Evolutionary conservation across 768 basidiomycete genomes (phyloP), one percentile per base, ranked within the genome.

Genomic region (Rhizopogon vesiculosus): DNA sequence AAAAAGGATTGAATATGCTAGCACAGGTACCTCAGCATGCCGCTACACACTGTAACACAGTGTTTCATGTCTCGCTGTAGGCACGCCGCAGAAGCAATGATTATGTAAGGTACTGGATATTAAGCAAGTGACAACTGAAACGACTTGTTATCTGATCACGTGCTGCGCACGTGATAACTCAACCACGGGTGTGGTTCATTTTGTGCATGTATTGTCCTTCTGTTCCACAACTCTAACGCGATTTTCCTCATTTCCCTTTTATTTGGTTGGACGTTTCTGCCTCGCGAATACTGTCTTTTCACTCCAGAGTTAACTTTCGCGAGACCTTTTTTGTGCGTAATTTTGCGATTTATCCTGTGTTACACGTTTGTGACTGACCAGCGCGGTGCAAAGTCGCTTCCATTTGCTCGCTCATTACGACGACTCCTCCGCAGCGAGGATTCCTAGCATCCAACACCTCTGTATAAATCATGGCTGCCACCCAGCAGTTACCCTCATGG

Each of bases 401-500:
- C 66, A 69, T 61, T 69, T 65, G 13, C 60, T 69, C 62, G 25
- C 46, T 59, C 53, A 42, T 49, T 54, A n/a, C 49, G n/a, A 39
- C 40, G 51, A 40, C 58, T 56, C 19, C 41, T 45, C 42, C 44
- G 52, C 41, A 51, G 51, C 44, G 53, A 51, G 35, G 29, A 16
- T 57, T 19, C 22, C 38, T 45, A 41, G 16, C 54, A 58, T 49
- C 48, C 38, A 31, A 55, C 45, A 45, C 59, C 56, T 16, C 55
- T 49, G 59, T 53, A 42, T 60, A 44, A 33, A 49, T 39, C 35
- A 70, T 70, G 68, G 64, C 68, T 55, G 64, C 81, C 25, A 81
- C 86, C 3, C 90, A 91, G 68, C 71, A 76, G 56, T 77, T 83
- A 51, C 90, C 90, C 44, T 74, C 89, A 33, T 92, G 90, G 90